phyloP scores from a whole-genome alignment of 306 rosid genomes.

The Vigna radiata region DNA sequence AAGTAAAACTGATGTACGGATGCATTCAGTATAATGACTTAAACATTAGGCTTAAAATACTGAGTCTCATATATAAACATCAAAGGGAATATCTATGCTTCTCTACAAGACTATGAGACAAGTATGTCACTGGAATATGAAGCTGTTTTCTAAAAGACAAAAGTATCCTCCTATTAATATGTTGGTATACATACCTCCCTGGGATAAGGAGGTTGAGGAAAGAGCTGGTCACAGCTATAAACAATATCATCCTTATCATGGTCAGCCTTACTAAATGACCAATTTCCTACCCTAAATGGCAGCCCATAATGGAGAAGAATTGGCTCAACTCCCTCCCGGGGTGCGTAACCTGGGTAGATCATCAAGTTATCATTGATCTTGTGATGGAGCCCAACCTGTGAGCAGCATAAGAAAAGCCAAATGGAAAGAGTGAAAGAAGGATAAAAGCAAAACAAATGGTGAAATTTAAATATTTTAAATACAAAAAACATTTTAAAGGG shows the following conservation, averaged over 20 bases:
- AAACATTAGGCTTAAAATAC: conserved; percentile 33
- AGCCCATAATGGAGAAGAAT: conserved; percentile 94
- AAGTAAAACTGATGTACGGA: not conserved
- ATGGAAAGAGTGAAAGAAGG: conserved; percentile 6
- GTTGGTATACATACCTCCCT: conserved; percentile 64
- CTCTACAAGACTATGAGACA: conserved; percentile 19
- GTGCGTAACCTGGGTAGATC: conserved; percentile 91
- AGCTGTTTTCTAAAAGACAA: not conserved
- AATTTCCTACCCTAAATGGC: conserved; percentile 78
- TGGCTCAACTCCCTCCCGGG: conserved; percentile 67
- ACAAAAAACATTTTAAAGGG: not conserved
- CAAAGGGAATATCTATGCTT: conserved; percentile 3
- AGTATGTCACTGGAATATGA: not conserved
- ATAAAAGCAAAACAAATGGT: conserved; percentile 15
- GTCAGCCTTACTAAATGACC: conserved; percentile 86
- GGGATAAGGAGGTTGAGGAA: conserved; percentile 94
- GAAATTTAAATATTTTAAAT: conserved; percentile 13
- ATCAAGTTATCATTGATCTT: conserved; percentile 89
- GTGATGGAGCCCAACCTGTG: conserved; percentile 88
- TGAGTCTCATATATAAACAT: not conserved
- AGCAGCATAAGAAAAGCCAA: conserved; percentile 29
- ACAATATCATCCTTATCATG: conserved; percentile 79
- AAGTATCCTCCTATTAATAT: not conserved
- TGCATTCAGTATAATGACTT: conserved; percentile 3
- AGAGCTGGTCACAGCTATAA: conserved; percentile 74